Base-by-base conservation (phyloP, 2,329 filamentous ascomycete genomes). In the Claviceps pazoutovae region DNA sequence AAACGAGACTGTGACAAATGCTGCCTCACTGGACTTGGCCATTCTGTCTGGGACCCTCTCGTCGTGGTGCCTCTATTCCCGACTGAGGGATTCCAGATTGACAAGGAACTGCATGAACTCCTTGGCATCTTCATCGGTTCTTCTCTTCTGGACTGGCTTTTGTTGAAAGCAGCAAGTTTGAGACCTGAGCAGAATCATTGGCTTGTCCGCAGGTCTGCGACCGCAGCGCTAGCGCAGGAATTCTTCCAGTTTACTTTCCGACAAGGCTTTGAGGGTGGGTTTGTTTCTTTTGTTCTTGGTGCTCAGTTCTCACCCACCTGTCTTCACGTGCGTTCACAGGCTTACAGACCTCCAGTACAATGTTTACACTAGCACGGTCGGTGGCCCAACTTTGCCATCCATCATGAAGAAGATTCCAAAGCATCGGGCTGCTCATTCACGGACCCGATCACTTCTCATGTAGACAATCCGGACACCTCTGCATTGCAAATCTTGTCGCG, bases 161-260 rank as follows among this genome's bases (percentile, higher is more conserved):
- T 52, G 16, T 52, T 46, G 34, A 34, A 55, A 13, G 43, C 46
- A 19, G 38, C 38, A 17, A 45, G 16, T n/a, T 46, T 38, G 21
- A 42, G 48, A 43, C 9, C 43, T 16, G 46, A 53, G 26, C 48
- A 39, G 39, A 57, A 51, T 41, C 51, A 57, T 49, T 60, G 57
- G 57, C 57, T 59, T 56, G 54, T 60, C 21, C 58, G 55, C 41
- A 59, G 53, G 47, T 60, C 58, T 41, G 58, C 55, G 21, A 54
- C 57, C 23, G 50, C 46, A 19, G 56, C 57, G 17, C 49, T 58
- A 14, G 41, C 48, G 3, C 34, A 54, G 51, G 57, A 57, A 41
- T 54, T 51, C 48, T 57, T 54, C 46, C 23, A 53, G 30, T 46
- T 59, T 36, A 8, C 0, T 26, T 3, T 26, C 7, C 2, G 26